Conservation (phyloP, 2,329 filamentous ascomycete species). For the Colletotrichum liaoningense region DNA sequence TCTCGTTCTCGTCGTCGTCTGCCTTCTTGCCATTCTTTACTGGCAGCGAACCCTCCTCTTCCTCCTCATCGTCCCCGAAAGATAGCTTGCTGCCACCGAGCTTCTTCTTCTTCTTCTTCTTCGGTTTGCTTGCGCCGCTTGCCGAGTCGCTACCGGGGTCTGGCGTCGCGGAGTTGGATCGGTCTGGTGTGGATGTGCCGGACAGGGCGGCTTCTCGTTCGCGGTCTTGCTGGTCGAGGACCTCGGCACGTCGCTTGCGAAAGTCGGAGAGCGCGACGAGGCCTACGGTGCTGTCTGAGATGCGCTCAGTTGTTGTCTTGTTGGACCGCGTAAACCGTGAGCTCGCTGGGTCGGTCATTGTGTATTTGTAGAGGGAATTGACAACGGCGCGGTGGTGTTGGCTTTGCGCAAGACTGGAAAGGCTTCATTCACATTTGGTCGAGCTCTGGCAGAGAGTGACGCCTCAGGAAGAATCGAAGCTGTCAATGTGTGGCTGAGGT, state of each 20-base stretch:
- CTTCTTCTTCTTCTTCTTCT: conserved; percentile 61
- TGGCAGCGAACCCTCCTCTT: conserved; percentile 55
- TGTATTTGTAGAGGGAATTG: conserved; percentile 10
- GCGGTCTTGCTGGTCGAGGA: conserved; percentile 89
- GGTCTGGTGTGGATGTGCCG: conserved; percentile 59
- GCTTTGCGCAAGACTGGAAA: neutral
- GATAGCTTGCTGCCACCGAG: conserved; percentile 63
- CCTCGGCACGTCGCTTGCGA: conserved; percentile 93
- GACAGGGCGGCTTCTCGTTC: conserved; percentile 74
- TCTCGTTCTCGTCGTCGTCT: conserved; percentile 10
- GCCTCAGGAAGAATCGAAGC: neutral
- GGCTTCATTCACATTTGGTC: neutral
- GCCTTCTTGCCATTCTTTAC: conserved; percentile 39
- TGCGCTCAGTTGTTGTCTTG: conserved; percentile 80
- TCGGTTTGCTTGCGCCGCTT: conserved; percentile 45
- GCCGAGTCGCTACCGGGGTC: conserved; percentile 50
- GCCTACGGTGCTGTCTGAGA: conserved; percentile 89
- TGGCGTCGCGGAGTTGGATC: conserved; percentile 60
- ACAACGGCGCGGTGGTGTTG: neutral
- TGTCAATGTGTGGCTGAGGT: conserved; percentile 6
- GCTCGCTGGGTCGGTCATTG: conserved; percentile 54
- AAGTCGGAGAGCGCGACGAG: conserved; percentile 94
- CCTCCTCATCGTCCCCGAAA: conserved; percentile 77
- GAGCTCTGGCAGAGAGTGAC: neutral
- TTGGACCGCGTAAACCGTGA: conserved; percentile 81